Conservation (phyloP, 306 rosid genomes). For the Prunus mume region DNA sequence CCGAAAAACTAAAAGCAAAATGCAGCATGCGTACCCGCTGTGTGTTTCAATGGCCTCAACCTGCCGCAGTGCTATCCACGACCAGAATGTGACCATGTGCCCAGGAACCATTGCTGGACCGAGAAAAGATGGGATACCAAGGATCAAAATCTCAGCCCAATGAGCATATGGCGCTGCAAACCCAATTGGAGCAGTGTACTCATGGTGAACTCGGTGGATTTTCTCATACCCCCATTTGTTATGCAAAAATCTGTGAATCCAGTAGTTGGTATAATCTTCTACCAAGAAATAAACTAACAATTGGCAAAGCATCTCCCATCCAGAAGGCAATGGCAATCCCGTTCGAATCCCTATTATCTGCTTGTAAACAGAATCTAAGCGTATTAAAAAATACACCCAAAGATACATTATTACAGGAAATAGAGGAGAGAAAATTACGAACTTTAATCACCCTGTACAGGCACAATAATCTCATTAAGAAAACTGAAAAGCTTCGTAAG, state of each 20-base stretch:
- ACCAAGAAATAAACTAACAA: slow-evolving; percentile 60
- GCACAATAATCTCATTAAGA: background rate
- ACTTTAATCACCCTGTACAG: background rate
- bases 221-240: slow-evolving; percentile 73
- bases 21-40: slow-evolving; percentile 59
- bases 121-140: slow-evolving; percentile 75
- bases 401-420: background rate
- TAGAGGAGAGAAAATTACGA: background rate
- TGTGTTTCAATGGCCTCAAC: slow-evolving; percentile 85
- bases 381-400: background rate
- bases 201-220: slow-evolving; percentile 80
- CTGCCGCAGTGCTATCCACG: slow-evolving; percentile 77
- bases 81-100: slow-evolving; percentile 77
- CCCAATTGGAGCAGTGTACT: slow-evolving; percentile 71
- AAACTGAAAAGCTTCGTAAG: background rate
- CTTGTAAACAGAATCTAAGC: slow-evolving; percentile 6
- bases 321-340: slow-evolving; percentile 71
- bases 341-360: slow-evolving; percentile 77
- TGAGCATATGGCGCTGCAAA: slow-evolving; percentile 83
- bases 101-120: slow-evolving; percentile 87
- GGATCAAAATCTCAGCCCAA: slow-evolving; percentile 79
- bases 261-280: slow-evolving; percentile 73
- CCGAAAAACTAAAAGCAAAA: background rate
- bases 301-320: slow-evolving; percentile 65
- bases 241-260: slow-evolving; percentile 82